Conservation (phyloP, 345 rosid species). For the Gossypium sturtianum region DNA sequence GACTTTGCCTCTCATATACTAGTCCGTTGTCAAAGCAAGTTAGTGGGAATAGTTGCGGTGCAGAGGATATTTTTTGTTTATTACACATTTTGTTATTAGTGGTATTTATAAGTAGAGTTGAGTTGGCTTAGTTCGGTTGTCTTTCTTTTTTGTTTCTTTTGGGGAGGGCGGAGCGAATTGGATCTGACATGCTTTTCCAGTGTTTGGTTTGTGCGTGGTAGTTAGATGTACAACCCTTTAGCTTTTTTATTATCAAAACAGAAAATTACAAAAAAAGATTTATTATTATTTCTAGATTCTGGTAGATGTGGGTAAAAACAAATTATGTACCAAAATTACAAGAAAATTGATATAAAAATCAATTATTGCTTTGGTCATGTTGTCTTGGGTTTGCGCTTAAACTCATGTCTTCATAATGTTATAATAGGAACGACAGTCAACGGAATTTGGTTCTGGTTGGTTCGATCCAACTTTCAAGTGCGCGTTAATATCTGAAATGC, state of each 20-base stretch:
- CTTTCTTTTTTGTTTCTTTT: background rate
- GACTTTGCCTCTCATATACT: constrained; percentile 3
- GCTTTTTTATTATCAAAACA: background rate
- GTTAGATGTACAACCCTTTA: constrained; percentile 14
- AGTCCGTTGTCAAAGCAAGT: constrained; percentile 13
- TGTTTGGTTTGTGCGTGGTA: constrained; percentile 17
- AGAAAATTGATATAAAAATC: too few relatives aligned
- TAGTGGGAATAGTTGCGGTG: constrained; percentile 19
- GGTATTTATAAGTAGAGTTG: constrained; percentile 23
- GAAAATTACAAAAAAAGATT: background rate
- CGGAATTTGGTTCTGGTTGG: background rate
- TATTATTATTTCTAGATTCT: background rate
- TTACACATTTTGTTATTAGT: constrained; percentile 20
- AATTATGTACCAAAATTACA: too few relatives aligned
- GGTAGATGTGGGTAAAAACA: too few relatives aligned
- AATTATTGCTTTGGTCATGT: too few relatives aligned
- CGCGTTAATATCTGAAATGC: background rate
- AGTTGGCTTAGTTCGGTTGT: constrained; percentile 6
- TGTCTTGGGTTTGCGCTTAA: too few relatives aligned
- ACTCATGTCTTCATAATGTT: too few relatives aligned
- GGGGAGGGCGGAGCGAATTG: background rate
- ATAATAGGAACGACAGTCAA: too few relatives aligned
- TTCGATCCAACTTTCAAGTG: background rate
- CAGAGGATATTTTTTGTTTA: constrained; percentile 11
- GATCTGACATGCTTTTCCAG: background rate